These are phyloP conservation scores for Myxozyma monticola DNA, from an alignment of 805 yeast genomes.

Conservation along the genomic window DNA sequence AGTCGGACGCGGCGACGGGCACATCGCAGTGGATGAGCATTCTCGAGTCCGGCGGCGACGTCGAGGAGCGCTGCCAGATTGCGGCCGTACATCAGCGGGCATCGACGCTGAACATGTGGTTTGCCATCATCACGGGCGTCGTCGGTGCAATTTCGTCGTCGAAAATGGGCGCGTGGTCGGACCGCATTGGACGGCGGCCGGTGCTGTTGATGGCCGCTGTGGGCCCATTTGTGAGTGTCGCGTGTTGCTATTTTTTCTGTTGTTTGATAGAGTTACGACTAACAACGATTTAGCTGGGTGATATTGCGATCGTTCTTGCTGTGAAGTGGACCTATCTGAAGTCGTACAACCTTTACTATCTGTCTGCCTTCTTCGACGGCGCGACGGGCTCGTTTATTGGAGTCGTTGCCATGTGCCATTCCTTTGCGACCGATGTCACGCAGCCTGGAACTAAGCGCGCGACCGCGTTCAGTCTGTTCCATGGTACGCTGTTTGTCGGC, in stretches of 20 bases:
- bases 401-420: constrained; percentile 25
- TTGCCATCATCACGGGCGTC: constrained; percentile 20
- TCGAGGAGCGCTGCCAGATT: constrained; percentile 21
- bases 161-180: constrained; percentile 15
- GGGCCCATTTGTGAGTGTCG: constrained; percentile 20
- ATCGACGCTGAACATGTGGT: constrained; percentile 23
- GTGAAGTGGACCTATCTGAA: constrained; percentile 12
- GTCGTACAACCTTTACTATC: constrained; percentile 18
- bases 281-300: constrained; percentile 9
- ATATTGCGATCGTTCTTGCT: constrained; percentile 12
- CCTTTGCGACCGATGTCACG: constrained; percentile 23
- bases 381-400: constrained; percentile 18
- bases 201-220: constrained; percentile 8
- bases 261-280: background rate
- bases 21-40: background rate
- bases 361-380: constrained; percentile 20
- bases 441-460: constrained; percentile 21
- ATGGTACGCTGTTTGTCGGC: constrained; percentile 20
- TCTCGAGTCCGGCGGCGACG: constrained; percentile 7
- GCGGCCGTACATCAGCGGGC: constrained; percentile 17
- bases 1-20: background rate
- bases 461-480: constrained; percentile 22
- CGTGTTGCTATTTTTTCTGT: background rate
- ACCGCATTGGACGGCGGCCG: constrained; percentile 17
- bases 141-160: constrained; percentile 19